Evolutionary conservation across 495 filamentous ascomycete genomes (phyloP).

Genomic region (Hyaloscypha variabilis): DNA sequence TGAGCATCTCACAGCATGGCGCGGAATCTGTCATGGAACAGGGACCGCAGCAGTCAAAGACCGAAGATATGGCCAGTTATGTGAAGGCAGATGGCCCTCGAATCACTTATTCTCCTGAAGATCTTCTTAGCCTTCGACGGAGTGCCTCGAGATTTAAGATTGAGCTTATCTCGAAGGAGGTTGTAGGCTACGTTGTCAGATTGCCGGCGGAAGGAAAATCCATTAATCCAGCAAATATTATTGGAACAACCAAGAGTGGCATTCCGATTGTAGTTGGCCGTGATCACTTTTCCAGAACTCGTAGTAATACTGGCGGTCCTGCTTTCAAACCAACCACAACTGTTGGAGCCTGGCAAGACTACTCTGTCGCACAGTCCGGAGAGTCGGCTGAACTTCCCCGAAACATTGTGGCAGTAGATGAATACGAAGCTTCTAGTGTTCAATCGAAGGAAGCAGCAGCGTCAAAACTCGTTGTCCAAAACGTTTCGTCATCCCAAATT

Average conservation of each 20-base stretch:
- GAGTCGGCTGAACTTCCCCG: neutral
- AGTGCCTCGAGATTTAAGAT: neutral
- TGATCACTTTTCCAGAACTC: neutral
- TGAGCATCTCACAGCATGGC: too few relatives aligned
- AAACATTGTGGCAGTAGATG: neutral
- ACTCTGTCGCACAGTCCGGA: neutral
- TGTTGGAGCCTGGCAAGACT: neutral
- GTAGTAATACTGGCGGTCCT: neutral
- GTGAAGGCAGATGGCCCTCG: neutral
- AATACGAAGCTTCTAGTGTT: neutral
- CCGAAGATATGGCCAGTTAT: neutral
- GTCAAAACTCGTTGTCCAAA: neutral
- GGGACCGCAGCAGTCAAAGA: too few relatives aligned
- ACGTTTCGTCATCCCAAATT: neutral
- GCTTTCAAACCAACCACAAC: neutral
- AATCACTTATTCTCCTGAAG: neutral
- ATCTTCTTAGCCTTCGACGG: neutral
- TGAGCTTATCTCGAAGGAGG: neutral
- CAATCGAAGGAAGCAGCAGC: neutral
- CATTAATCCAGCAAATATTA: too few relatives aligned
- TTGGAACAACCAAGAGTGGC: neutral
- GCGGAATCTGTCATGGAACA: too few relatives aligned
- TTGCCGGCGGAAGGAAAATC: too few relatives aligned
- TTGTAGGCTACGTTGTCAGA: too few relatives aligned
- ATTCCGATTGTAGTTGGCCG: neutral